Conservation (phyloP, 176 grass and related monocot genomes). For the Tuctoria greenei region DNA sequence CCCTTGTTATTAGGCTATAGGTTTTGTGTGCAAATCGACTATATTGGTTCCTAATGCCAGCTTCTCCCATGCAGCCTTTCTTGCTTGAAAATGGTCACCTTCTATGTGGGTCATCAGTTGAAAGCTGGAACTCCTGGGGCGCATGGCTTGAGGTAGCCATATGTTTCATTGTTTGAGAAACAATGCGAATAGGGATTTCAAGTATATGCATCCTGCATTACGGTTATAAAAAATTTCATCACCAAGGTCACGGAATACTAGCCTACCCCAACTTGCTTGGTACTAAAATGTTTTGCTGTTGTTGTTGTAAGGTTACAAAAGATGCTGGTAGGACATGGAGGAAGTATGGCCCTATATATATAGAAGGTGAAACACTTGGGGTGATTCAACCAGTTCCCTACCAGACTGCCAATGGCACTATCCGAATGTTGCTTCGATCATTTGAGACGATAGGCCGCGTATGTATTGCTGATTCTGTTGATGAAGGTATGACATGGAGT, state of each 20-base stretch:
- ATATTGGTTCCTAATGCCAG: neutral
- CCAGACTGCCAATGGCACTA: constrained; percentile 54
- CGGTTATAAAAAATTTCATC: constrained; percentile 12
- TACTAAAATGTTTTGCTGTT: too few relatives aligned
- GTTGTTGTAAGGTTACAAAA: constrained; percentile 57
- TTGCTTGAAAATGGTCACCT: constrained; percentile 79
- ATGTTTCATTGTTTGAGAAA: neutral
- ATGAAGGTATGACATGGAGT: constrained; percentile 76
- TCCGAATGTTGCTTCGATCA: constrained; percentile 77
- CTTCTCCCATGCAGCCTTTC: constrained; percentile 60
- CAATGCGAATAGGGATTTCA: neutral
- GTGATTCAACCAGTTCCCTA: constrained; percentile 98
- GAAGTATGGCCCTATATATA: constrained; percentile 83
- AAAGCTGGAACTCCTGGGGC: constrained; percentile 99
- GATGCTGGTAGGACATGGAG: constrained; percentile 71
- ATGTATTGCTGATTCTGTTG: constrained; percentile 63
- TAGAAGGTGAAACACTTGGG: constrained; percentile 70
- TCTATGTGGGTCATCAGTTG: constrained; percentile 90
- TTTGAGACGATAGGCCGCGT: constrained; percentile 60
- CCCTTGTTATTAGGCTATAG: neutral
- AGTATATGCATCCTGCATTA: neutral
- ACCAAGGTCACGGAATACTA: constrained; percentile 69
- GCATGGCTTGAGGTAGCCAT: constrained; percentile 85
- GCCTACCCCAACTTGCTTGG: too few relatives aligned
- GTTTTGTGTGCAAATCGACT: constrained; percentile 1